Base-by-base conservation (phyloP, 768 basidiomycete species). In the Cyathus striatus region DNA sequence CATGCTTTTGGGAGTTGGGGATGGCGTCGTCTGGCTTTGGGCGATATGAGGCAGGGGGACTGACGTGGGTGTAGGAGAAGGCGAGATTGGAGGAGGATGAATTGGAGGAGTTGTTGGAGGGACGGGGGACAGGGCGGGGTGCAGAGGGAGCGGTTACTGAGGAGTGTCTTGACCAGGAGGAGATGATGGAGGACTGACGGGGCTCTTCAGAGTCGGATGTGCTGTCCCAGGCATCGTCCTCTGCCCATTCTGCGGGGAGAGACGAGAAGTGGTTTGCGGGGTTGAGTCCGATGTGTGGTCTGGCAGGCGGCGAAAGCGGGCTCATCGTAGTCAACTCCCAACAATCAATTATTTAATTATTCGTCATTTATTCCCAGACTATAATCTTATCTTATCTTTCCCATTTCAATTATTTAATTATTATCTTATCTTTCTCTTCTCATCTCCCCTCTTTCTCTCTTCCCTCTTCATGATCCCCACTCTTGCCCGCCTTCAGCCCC, bases 161-260 rank as follows among this genome's bases (percentile, higher is more conserved):
- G 30, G 74, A 60, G 43, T 49, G 55, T 50, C 57, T 64, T 49
- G 54, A 67, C 72, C 72, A 73, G 14, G 71, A 62, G 54, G 63
- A 67, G n/a, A 71, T 59, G 33, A 75, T 52, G 7, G 73, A 70
- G n/a, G 74, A 72, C 45, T 72, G 76, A 51, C 70, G 75, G 44
- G 76, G 77, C 42, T 77, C 81, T 61, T 87, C 86, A 36, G 81
- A 81, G 64, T 90, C 88, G 14, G 87, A 90, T 40, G 76, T 72
- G 53, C 82, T 85, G 64, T 90, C 88, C 88, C 88, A 91, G 36
- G 79, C 86, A 58, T 91, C 88, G 56, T 90, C 88, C 58, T 89
- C 87, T n/a, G 67, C 84, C 83, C 86, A 85, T 41, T 88, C 85
- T 25, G 68, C 56, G 16, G 53, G 46, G 39, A 63, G 54, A 36